Base-by-base conservation (phyloP, 164 flowering plant genomes). In the Platanus orientalis region DNA sequence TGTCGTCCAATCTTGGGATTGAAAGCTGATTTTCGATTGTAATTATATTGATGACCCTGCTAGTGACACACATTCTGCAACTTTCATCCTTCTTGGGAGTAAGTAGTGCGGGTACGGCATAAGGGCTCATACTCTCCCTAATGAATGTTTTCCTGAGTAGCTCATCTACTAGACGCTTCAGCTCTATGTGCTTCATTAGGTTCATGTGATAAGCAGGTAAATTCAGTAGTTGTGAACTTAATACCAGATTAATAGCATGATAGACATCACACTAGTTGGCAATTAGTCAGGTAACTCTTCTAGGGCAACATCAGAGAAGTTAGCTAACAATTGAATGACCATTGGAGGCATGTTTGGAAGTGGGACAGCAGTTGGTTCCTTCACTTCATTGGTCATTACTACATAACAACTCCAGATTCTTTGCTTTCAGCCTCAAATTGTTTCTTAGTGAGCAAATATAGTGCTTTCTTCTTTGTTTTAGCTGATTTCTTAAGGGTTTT, bases 121-220 rank as follows among this genome's bases (percentile, higher is more conserved):
- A n/a, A n/a, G n/a, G n/a, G n/a, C n/a, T n/a, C n/a, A n/a, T n/a
- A n/a, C n/a, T n/a, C n/a, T n/a, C n/a, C n/a, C n/a, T n/a, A n/a
- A n/a, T n/a, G n/a, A n/a, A n/a, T n/a, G n/a, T n/a, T n/a, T n/a
- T n/a, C n/a, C n/a, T n/a, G n/a, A n/a, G n/a, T n/a, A 59, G 21
- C 29, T 59, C 62, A 0, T 59, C 50, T 14, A 34, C 27, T 20
- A 32, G 45, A 0, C 48, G 6, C 34, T 45, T 45, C 11, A 60
- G 40, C 14, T 27, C 54, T 1, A 2, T 6, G 20, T 49, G 27
- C 25, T 29, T 42, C 1, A 13, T 29, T 21, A 7, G 53, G 20
- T 44, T 48, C 64, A 49, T 61, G 4, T 29, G 24, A 61, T 61
- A 61, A 4, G 48, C 51, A 9, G 55, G 64, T n/a, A 49, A 40